Base-by-base conservation (phyloP, 352 stramenopile species). In the Phytophthora macrochlamydospora region DNA sequence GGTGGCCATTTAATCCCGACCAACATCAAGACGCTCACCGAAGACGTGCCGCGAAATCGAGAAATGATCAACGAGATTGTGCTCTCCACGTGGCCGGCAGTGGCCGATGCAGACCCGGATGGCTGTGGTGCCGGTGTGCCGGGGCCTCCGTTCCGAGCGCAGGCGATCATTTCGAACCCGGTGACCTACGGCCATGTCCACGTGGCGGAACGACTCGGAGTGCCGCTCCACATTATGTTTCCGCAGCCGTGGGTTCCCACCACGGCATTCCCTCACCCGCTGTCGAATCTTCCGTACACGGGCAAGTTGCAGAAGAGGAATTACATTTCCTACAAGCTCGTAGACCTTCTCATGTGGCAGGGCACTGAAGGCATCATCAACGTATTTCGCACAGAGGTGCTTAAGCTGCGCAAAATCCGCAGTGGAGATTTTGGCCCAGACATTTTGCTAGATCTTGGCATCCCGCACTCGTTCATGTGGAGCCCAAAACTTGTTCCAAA, bases 181-280 rank as follows among this genome's bases (percentile, higher is more conserved):
- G 89, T 96, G 0, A 86, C 81, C 37, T 96, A 97, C 40, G 92
- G 90, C n/a, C 92, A 98, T 75, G 89, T 97, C 51, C 91, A 98
- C 73, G 91, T 97, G 1, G 93, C 91, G 2, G 93, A 98, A 68
- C 83, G 87, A 2, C 80, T 98, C 13, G 91, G 84, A 1, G 89
- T 98, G 4, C 92, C 92, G 18, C 72, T 98, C 32, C 94, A 98
- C 76, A 96, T 98, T 56, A 96, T 98, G 88, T 98, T 97, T 54
- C 87, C 89, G 2, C 86, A 97, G 67, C 92, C 91, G 4, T 97
- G 90, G 87, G 77, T 79, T 0, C 89, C 89, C 3, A 98, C 92
- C 0, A 75, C 81, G 52, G 78, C 75, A 7, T 98, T 97, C 69
- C 90, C 92, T 1, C 92, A 98, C 57, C 93, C 92, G 4, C 76